Percentiles rank a stretch among this genome's conserved stretches.
Evolutionary conservation across 768 basidiomycete species (phyloP).

Genomic region (Sporobolomyces roseus): DNA sequence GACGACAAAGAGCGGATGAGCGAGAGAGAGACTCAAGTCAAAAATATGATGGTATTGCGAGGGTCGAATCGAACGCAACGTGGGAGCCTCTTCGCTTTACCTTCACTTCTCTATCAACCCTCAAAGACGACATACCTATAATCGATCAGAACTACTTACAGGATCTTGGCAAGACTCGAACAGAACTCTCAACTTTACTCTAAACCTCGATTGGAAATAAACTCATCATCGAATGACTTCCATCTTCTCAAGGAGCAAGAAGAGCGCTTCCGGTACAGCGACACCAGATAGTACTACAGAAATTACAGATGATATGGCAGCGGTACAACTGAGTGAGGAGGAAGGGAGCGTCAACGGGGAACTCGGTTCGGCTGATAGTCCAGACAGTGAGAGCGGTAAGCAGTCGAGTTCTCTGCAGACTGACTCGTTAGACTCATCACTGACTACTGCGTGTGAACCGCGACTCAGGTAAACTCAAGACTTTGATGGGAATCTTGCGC

Average conservation of each 20-base stretch:
- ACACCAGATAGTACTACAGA: constrained; percentile 8
- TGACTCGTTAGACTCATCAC: neutral
- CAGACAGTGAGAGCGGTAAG: constrained; percentile 8
- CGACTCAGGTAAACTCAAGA: constrained; percentile 31
- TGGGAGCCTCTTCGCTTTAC: too few relatives aligned
- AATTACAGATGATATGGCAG: neutral
- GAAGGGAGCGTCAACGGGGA: neutral
- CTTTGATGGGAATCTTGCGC: constrained; percentile 40
- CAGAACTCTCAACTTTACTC: too few relatives aligned
- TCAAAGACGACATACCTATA: too few relatives aligned
- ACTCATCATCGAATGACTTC: too few relatives aligned
- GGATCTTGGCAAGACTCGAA: too few relatives aligned
- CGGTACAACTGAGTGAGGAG: constrained; percentile 5
- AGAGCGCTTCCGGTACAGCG: neutral
- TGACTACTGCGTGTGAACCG: neutral
- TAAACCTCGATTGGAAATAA: too few relatives aligned
- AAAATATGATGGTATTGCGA: too few relatives aligned
- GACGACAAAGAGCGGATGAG: neutral
- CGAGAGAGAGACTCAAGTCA: too few relatives aligned
- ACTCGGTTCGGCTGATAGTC: neutral
- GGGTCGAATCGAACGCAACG: too few relatives aligned
- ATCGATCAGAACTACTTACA: too few relatives aligned
- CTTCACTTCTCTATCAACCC: too few relatives aligned
- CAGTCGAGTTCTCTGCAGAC: neutral
- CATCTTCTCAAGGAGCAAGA: too few relatives aligned